A percentile compares a stretch with the other conserved stretches of the same genome.
Conservation (phyloP, 208 protist genomes). For the Trichomonas vaginalis region DNA sequence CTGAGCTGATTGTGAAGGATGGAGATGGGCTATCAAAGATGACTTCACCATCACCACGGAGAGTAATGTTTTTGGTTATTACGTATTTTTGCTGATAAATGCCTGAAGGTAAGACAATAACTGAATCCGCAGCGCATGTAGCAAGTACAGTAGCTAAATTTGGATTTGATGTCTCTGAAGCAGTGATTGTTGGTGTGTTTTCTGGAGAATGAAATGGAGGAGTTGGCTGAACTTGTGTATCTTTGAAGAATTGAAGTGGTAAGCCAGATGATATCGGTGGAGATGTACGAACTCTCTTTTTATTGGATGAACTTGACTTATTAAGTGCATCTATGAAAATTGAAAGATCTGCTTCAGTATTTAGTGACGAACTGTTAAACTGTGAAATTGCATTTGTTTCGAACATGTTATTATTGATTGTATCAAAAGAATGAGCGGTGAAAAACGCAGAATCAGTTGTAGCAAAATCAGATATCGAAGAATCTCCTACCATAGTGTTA, state of each 20-base stretch:
- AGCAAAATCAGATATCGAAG: not conserved
- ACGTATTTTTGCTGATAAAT: not conserved
- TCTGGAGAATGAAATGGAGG: not conserved
- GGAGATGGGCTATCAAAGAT: not conserved
- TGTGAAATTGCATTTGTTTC: not conserved
- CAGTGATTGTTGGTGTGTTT: not conserved
- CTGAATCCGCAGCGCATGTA: not conserved
- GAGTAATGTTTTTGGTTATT: not conserved
- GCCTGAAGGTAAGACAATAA: not conserved
- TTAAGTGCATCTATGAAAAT: not conserved
- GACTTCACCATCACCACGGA: not conserved
- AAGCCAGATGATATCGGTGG: not conserved
- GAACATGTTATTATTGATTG: not conserved
- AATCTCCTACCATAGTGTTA: not conserved
- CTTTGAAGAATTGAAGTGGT: not conserved
- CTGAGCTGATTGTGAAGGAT: not conserved
- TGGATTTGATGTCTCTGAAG: not conserved
- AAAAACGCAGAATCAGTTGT: not conserved
- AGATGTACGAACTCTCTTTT: not conserved
- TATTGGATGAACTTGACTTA: not conserved
- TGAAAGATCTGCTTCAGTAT: not conserved
- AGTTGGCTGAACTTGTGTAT: not conserved
- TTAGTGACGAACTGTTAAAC: not conserved
- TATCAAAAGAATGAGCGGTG: not conserved
- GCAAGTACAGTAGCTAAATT: not conserved